These are phyloP conservation scores for Flaveria brownii DNA, from an alignment of 129 eudicot species.

Conservation along the genomic window DNA sequence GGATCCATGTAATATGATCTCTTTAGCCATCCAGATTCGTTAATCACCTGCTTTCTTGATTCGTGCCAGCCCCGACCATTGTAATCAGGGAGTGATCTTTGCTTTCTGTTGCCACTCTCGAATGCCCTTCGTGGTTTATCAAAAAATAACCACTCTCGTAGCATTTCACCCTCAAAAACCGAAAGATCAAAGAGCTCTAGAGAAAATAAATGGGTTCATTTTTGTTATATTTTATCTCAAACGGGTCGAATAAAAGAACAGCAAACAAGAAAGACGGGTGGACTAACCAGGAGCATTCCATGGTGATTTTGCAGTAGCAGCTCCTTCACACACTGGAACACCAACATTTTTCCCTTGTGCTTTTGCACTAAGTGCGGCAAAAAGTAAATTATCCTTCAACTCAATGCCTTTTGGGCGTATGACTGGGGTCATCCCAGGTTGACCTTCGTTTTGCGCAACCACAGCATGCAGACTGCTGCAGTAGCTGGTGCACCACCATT, in stretches of 20 bases:
- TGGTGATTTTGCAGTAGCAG: slow-evolving; percentile 85
- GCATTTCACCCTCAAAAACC: slow-evolving; percentile 79
- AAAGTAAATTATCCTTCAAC: slow-evolving; percentile 77
- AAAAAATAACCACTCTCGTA: slow-evolving; percentile 95
- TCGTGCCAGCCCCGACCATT: slow-evolving; percentile 96
- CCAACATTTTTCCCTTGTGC: slow-evolving; percentile 83
- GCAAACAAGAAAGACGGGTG: background rate
- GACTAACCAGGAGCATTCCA: slow-evolving; percentile 87
- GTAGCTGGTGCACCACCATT: slow-evolving; percentile 62
- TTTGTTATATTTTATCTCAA: slow-evolving; percentile 1
- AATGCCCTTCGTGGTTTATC: slow-evolving; percentile 96
- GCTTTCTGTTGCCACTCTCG: slow-evolving; percentile 92
- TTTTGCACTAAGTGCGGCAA: slow-evolving; percentile 75
- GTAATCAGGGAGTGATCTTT: slow-evolving; percentile 89
- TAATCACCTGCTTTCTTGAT: slow-evolving; percentile 85
- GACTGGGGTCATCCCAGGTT: slow-evolving; percentile 68
- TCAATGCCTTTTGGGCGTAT: slow-evolving; percentile 81
- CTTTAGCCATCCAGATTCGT: slow-evolving; percentile 81
- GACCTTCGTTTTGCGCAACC: slow-evolving; percentile 79
- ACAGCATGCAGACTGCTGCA: slow-evolving; percentile 70
- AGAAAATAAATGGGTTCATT: background rate
- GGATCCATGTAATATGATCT: slow-evolving; percentile 98
- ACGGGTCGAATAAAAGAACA: background rate
- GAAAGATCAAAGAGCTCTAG: slow-evolving; percentile 86
- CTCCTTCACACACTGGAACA: slow-evolving; percentile 88